Evolutionary conservation across 202 grass and related monocot species (phyloP).

Genomic region (Musa balbisiana): DNA sequence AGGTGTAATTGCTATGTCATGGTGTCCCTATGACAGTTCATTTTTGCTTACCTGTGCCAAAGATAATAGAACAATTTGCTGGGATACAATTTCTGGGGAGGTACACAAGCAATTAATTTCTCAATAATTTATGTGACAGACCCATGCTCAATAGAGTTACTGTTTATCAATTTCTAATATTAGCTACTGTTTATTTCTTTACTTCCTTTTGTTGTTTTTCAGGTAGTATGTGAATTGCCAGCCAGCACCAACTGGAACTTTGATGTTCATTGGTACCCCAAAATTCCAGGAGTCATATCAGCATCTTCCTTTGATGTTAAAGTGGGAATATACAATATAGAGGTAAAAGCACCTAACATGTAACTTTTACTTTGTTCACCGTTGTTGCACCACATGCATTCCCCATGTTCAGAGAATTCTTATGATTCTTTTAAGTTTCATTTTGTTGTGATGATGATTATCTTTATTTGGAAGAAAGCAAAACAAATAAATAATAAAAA

Average conservation of each 20-base stretch:
- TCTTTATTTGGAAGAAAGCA: neutral
- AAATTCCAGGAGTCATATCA: slow-evolving; percentile 88
- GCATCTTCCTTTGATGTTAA: slow-evolving; percentile 93
- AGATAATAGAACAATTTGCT: slow-evolving; percentile 99
- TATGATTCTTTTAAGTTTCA: no score
- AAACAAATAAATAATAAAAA: neutral
- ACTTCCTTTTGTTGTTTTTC: slow-evolving; percentile 22
- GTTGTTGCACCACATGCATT: neutral
- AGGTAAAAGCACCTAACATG: slow-evolving; percentile 40
- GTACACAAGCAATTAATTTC: slow-evolving; percentile 33
- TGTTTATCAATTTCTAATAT: neutral
- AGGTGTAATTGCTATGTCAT: slow-evolving; percentile 99
- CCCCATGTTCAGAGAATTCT: no score
- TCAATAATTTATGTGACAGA: neutral
- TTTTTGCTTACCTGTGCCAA: slow-evolving; percentile 98
- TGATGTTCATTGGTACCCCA: slow-evolving; percentile 95
- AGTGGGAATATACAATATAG: slow-evolving; percentile 88
- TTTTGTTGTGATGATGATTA: no score
- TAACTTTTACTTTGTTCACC: neutral
- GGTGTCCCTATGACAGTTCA: slow-evolving; percentile 97
- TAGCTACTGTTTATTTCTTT: slow-evolving; percentile 11
- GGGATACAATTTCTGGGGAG: slow-evolving; percentile 95
- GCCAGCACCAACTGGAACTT: slow-evolving; percentile 88
- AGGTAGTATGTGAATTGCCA: slow-evolving; percentile 93
- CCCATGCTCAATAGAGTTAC: neutral